Evolutionary conservation across 78 protist species (phyloP), one percentile per base, ranked within the genome.

Genomic region (Dictyostelium purpureum): DNA sequence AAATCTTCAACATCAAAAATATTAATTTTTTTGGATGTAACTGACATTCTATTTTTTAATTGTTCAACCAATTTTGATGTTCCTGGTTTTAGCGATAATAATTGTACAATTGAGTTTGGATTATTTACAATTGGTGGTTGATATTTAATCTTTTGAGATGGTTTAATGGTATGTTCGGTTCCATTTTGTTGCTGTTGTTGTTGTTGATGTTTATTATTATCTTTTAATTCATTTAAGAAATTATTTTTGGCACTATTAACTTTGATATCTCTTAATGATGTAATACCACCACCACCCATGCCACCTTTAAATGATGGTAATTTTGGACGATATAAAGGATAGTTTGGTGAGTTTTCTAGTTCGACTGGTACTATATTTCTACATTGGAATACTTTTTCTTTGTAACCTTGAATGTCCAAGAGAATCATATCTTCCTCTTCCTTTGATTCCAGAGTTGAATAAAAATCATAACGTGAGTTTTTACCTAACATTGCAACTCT

Each of bases 401-500:
- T 51, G n/a, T 83, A 83, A 14, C 90, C 90, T 26, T 40, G 40
- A 16, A 61, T 56, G 26, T 83, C 57, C 33, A 37, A 40, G 24
- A 83, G 9, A 4, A 83, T 83, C 38, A 83, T 45, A 12, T 83
- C 90, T 16, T 83, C 90, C 26, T 83, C 90, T 43, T 83, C 90
- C 56, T 83, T 83, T 2, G 35, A 1, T 0, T 61, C 79, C 0
- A 83, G 57, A 2, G 63, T 10, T 19, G n/a, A 40, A 42, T 83
- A 83, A 21, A 83, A 83, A 11, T 83, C 90, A 45, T 59, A 31
- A 37, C 90, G 69, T 18, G 67, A 43, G 38, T 83, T 83, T 31
- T 75, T 51, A 26, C 49, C 51, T 26, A 83, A 54, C 80, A 70
- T 69, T 12, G 80, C 70, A 0, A 83, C 90, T 49, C 90, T 51